phyloP scores from a whole-genome alignment of 1,139 yeast species.

The Ogataea hybrid region DNA sequence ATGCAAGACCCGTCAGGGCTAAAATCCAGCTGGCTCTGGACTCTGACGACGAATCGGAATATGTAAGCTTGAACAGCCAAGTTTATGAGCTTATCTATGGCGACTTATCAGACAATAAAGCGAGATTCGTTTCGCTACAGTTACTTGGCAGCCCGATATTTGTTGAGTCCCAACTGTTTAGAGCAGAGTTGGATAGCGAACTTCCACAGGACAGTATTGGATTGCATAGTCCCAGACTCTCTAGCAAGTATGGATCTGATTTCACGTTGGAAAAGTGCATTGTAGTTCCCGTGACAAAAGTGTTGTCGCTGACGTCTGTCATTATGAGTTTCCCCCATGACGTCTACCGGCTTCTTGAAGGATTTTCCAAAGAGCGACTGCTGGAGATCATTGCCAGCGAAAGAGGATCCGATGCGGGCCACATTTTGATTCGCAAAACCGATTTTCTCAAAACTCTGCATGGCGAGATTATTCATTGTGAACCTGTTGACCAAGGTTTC shows the following conservation, averaged over 20 bases:
- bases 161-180: conserved; percentile 37
- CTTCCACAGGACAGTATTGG: conserved; percentile 32
- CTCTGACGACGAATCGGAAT: conserved; percentile 17
- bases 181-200: conserved; percentile 36
- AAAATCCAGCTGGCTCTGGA: conserved; percentile 20
- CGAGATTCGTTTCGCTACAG: conserved; percentile 24
- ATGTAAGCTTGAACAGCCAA: conserved; percentile 17
- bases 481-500: conserved; percentile 73
- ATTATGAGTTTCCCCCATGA: conserved; percentile 43
- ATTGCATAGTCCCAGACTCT: conserved; percentile 40
- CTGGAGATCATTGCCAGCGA: conserved; percentile 34
- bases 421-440: conserved; percentile 34
- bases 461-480: conserved; percentile 59
- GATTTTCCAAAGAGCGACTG: conserved; percentile 34
- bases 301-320: conserved; percentile 24
- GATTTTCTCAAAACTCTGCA: conserved; percentile 35
- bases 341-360: conserved; percentile 40
- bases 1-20: conserved; percentile 9
- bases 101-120: conserved; percentile 15
- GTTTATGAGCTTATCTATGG: conserved; percentile 16
- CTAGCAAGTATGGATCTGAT: conserved; percentile 34
- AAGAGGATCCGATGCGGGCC: conserved; percentile 37
- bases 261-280: conserved; percentile 28
- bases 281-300: conserved; percentile 16
- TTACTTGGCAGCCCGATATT: conserved; percentile 47